These are phyloP conservation scores for Yamadazyma siamensis DNA, from an alignment of 1,139 yeast genomes.

Conservation along the genomic window DNA sequence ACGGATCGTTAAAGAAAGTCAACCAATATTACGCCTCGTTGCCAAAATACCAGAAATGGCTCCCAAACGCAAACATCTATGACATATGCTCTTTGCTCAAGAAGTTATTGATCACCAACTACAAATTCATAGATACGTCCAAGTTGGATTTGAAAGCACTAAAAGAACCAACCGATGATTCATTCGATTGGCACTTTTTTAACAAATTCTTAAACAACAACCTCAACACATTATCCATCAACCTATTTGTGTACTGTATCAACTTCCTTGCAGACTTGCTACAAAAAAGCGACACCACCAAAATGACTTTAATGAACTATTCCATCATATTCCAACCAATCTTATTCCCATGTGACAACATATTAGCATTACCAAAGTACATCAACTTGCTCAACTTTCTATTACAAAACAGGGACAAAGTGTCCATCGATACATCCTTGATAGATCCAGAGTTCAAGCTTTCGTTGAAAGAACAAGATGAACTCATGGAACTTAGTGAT, in stretches of 20 bases:
- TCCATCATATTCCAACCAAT: constrained; percentile 19
- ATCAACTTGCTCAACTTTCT: constrained; percentile 13
- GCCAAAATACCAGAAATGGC: constrained; percentile 13
- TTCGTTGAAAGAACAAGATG: background rate
- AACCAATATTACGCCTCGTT: constrained; percentile 15
- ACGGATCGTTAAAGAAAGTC: constrained; percentile 24
- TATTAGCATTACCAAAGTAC: constrained; percentile 12
- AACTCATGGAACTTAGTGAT: constrained; percentile 1
- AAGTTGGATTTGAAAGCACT: constrained; percentile 7
- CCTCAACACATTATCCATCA: constrained; percentile 6
- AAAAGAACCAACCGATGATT: constrained; percentile 2
- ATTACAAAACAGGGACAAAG: constrained; percentile 5
- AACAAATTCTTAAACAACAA: constrained; percentile 11
- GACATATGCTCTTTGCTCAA: constrained; percentile 21
- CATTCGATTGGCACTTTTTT: constrained; percentile 12
- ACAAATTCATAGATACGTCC: constrained; percentile 10
- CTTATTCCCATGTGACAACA: constrained; percentile 13
- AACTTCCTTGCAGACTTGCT: constrained; percentile 10
- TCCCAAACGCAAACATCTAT: constrained; percentile 15
- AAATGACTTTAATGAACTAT: constrained; percentile 16
- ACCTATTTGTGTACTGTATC: constrained; percentile 13
- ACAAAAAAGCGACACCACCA: constrained; percentile 9
- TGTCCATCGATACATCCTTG: constrained; percentile 5
- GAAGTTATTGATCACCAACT: constrained; percentile 14
- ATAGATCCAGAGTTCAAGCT: constrained; percentile 6